Evolutionary conservation across 2,329 filamentous ascomycete genomes (phyloP), one percentile per base, ranked within the genome.

Genomic region (Colletotrichum sp.): DNA sequence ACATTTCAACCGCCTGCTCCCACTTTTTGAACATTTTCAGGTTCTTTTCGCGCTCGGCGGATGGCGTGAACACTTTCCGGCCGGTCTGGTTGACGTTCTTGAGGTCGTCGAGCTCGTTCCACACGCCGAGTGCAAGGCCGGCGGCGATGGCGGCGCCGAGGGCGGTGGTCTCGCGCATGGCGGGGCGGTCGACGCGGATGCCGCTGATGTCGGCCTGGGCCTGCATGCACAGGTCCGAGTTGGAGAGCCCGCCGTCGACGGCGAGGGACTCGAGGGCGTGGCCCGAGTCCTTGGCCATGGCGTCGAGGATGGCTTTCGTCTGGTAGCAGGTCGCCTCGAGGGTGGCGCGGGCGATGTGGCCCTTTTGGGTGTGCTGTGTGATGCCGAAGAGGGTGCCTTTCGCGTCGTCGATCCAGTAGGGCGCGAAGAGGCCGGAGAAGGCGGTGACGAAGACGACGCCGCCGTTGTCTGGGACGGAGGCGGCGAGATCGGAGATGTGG

Each of bases 391-490:
- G 92, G 7, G 96, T 98, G 75, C 96, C 96, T 83, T 96, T 94
- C 24, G 95, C 95, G 85, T 98, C 95, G 82, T 98, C 95, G 77
- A 98, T 96, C 96, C 96, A 98, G 85, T 98, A 98, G 0, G 96
- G 96, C 1, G 96, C 96, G 83, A 98, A 98, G 4, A 98, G 90
- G 70, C 96, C 96, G 83, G 94, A 96, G 83, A 98, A 98, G 2
- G 96, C 96, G 4, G 96, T 98, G 76, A 98, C 96, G 80, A 98
- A 93, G 21, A 96, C 92, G 71, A 96, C 93, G 9, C 96, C 96
- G 71, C 95, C 96, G 77, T 94, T 98, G 83, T 98, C 94, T 4
- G 86, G 80, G 9, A 92, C 90, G 0, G 86, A 87, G 80, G 86
- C 85, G 34, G 90, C 90, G 36, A 92, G 84, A 68, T 86, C 84